phyloP scores from a whole-genome alignment of 805 yeast genomes.

The Debaryomyces tyrocola region DNA sequence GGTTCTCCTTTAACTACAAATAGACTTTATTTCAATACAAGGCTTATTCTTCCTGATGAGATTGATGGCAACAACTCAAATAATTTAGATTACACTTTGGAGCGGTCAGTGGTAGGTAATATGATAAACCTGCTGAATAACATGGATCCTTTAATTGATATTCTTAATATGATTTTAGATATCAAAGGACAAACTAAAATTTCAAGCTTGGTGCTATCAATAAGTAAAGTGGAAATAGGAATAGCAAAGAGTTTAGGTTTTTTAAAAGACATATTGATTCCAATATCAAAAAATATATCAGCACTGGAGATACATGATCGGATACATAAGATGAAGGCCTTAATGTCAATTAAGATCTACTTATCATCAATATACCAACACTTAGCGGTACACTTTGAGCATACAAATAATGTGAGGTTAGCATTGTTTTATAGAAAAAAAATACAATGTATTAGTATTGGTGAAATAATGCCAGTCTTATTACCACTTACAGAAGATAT shows the following conservation, averaged over 20 bases:
- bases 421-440: slow-evolving; percentile 28
- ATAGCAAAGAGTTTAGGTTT: neutral
- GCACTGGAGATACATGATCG: neutral
- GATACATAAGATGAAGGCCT: slow-evolving; percentile 8
- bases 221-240: neutral
- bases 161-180: slow-evolving; percentile 20
- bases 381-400: slow-evolving; percentile 35
- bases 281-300: neutral
- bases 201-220: slow-evolving; percentile 17
- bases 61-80: slow-evolving; percentile 22
- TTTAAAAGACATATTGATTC: neutral
- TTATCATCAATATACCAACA: slow-evolving; percentile 35
- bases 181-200: slow-evolving; percentile 11
- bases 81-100: slow-evolving; percentile 24
- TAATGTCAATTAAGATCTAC: slow-evolving; percentile 27
- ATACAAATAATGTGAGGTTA: slow-evolving; percentile 16
- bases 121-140: slow-evolving; percentile 26
- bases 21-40: slow-evolving; percentile 20
- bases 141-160: slow-evolving; percentile 18
- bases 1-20: slow-evolving; percentile 21
- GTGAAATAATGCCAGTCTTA: slow-evolving; percentile 26
- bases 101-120: slow-evolving; percentile 26
- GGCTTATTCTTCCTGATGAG: slow-evolving; percentile 18
- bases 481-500: slow-evolving; percentile 18
- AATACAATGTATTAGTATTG: slow-evolving; percentile 15